Conservation (phyloP, 1,139 yeast genomes). For the Diutina ranongensis region DNA sequence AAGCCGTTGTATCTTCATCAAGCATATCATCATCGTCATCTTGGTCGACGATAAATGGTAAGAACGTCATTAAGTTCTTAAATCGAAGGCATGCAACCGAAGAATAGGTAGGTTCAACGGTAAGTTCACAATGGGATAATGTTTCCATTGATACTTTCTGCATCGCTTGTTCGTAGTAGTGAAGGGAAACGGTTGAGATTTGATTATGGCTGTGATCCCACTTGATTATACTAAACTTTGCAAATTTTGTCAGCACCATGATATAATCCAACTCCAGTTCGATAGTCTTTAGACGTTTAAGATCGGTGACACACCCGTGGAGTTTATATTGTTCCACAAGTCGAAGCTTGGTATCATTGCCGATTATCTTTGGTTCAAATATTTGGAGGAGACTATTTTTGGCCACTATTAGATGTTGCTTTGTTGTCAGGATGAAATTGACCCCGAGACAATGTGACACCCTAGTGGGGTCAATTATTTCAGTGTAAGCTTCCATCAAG, state of each 20-base stretch:
- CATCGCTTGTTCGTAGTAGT: conserved; percentile 70
- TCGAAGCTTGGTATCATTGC: conserved; percentile 25
- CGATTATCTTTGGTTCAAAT: conserved; percentile 32
- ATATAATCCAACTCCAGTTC: conserved; percentile 48
- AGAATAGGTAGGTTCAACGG: conserved; percentile 52
- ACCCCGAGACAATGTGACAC: conserved; percentile 56
- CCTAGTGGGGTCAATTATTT: conserved; percentile 68
- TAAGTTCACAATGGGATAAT: conserved; percentile 34
- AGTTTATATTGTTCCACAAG: conserved; percentile 57
- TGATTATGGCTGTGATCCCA: conserved; percentile 50
- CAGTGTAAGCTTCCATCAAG: conserved; percentile 85
- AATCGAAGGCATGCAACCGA: conserved; percentile 55
- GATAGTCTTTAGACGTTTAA: conserved; percentile 40
- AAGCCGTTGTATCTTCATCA: conserved; percentile 7
- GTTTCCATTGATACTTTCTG: conserved; percentile 39
- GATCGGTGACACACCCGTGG: conserved; percentile 57
- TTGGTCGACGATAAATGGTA: conserved; percentile 48
- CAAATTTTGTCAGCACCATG: conserved; percentile 57
- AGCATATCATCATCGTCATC: conserved; percentile 24
- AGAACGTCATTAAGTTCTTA: conserved; percentile 60
- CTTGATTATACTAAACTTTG: conserved; percentile 64
- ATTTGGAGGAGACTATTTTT: conserved; percentile 67
- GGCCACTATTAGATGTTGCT: conserved; percentile 52
- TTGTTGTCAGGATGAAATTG: conserved; percentile 40
- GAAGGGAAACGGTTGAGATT: conserved; percentile 67